phyloP scores from a whole-genome alignment of 768 basidiomycete genomes.

The Glaciozyma antarctica region DNA sequence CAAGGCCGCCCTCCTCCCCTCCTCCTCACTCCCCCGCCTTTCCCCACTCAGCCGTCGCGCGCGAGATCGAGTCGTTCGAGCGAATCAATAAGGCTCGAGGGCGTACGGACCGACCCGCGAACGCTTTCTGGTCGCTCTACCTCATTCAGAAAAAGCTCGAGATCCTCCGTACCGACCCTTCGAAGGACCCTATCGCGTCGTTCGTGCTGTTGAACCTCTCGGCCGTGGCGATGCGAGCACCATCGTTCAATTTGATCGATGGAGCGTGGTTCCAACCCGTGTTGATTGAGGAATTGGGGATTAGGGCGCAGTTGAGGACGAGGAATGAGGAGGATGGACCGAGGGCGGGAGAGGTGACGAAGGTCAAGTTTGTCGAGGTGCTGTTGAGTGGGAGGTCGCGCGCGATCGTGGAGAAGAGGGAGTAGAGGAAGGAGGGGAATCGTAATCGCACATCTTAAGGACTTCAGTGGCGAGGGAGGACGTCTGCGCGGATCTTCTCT shows the following conservation, averaged over 20 bases:
- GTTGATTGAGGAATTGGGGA: neutral
- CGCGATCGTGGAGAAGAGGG: neutral
- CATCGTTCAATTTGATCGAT: neutral
- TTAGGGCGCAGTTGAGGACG: neutral
- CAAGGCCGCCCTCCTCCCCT: slow-evolving; percentile 53
- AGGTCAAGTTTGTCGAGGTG: neutral
- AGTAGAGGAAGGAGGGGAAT: neutral
- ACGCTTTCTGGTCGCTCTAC: slow-evolving; percentile 31
- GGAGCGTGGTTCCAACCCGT: neutral
- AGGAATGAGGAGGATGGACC: neutral
- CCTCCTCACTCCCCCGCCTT: neutral
- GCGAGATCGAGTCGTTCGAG: slow-evolving; percentile 15
- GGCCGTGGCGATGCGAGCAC: slow-evolving; percentile 10
- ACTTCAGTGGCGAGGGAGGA: too few relatives aligned
- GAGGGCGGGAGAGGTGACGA: neutral
- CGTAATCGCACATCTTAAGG: too few relatives aligned
- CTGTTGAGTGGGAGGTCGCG: neutral
- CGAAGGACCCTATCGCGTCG: neutral
- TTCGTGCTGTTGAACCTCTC: neutral
- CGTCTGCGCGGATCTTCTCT: too few relatives aligned
- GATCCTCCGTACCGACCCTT: neutral
- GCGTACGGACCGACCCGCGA: slow-evolving; percentile 7
- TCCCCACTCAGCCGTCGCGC: neutral
- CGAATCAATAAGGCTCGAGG: slow-evolving; percentile 11
- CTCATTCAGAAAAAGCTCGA: slow-evolving; percentile 25